These are phyloP conservation scores for Diaporthe nobilis DNA, from an alignment of 2,329 filamentous ascomycete genomes.

Conservation along the genomic window DNA sequence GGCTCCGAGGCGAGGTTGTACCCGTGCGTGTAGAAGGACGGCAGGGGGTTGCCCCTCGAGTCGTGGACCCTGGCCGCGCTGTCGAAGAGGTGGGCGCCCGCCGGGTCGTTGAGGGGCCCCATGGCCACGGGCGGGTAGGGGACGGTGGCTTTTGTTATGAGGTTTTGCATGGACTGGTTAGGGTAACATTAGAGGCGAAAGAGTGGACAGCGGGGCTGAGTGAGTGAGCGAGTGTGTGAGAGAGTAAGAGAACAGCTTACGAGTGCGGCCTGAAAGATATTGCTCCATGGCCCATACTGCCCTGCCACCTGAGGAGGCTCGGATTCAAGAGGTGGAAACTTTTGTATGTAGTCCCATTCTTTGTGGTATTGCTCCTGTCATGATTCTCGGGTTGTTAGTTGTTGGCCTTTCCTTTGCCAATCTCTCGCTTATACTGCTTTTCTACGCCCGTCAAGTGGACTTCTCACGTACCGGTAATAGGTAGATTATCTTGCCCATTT, in stretches of 20 bases:
- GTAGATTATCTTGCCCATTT: background rate
- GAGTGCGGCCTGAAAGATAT: slow-evolving; percentile 2
- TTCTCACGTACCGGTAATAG: background rate
- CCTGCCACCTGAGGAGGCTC: background rate
- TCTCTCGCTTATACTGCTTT: too few relatives aligned
- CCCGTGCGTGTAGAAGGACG: slow-evolving; percentile 19
- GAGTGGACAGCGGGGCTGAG: too few relatives aligned
- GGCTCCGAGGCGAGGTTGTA: background rate
- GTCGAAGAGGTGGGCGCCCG: background rate
- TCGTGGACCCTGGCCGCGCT: slow-evolving; percentile 1
- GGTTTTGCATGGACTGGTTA: slow-evolving; percentile 1
- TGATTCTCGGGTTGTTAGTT: background rate
- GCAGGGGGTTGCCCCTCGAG: background rate
- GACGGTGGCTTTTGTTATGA: background rate
- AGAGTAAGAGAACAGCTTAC: background rate
- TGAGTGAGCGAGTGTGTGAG: background rate
- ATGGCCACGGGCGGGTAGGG: slow-evolving; percentile 5
- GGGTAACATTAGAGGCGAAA: background rate
- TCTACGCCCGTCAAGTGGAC: too few relatives aligned
- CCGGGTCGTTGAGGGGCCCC: slow-evolving; percentile 5
- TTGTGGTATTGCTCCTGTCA: slow-evolving; percentile 28
- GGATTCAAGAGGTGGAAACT: background rate
- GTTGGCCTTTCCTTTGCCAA: too few relatives aligned
- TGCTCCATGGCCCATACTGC: slow-evolving; percentile 26
- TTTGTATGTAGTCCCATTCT: slow-evolving; percentile 29